These are phyloP conservation scores for Neofusicoccum laricinum DNA, from an alignment of 2,329 filamentous ascomycete species.

Conservation along the genomic window DNA sequence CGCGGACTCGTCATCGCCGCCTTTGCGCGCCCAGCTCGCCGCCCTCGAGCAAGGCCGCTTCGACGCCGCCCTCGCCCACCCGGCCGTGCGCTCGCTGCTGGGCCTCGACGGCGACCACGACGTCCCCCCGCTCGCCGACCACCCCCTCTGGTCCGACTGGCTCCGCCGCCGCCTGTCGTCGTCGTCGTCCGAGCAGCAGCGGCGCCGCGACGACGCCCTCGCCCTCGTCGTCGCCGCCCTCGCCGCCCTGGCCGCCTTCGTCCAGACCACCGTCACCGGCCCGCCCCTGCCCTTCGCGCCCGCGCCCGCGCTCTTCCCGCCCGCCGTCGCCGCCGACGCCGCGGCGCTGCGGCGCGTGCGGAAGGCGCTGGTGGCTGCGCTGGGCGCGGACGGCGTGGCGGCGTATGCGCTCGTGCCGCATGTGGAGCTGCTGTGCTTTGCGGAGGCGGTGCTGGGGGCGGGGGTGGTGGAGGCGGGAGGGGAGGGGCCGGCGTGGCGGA, in stretches of 20 bases:
- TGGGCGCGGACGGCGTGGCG: constrained; percentile 80
- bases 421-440: constrained; percentile 79
- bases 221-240: constrained; percentile 58
- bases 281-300: constrained; percentile 66
- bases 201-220: constrained; percentile 31
- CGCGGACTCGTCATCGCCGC: constrained; percentile 33
- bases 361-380: constrained; percentile 61
- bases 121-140: constrained; percentile 30
- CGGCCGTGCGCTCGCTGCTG: constrained; percentile 40
- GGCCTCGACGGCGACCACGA: constrained; percentile 32
- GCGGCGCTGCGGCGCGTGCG: constrained; percentile 44
- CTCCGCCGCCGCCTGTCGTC: constrained; percentile 16
- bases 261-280: constrained; percentile 85
- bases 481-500: neutral
- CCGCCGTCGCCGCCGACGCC: constrained; percentile 39
- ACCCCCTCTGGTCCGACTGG: constrained; percentile 44
- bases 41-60: constrained; percentile 44
- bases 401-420: constrained; percentile 81
- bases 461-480: constrained; percentile 17
- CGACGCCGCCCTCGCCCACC: constrained; percentile 36
- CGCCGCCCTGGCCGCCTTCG: constrained; percentile 71
- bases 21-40: constrained; percentile 36
- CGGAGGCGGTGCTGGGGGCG: constrained; percentile 45
- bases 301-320: constrained; percentile 49
- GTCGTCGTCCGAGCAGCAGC: neutral